Evolutionary conservation across 345 rosid species (phyloP).

Genomic region (Pugionium cornutum): DNA sequence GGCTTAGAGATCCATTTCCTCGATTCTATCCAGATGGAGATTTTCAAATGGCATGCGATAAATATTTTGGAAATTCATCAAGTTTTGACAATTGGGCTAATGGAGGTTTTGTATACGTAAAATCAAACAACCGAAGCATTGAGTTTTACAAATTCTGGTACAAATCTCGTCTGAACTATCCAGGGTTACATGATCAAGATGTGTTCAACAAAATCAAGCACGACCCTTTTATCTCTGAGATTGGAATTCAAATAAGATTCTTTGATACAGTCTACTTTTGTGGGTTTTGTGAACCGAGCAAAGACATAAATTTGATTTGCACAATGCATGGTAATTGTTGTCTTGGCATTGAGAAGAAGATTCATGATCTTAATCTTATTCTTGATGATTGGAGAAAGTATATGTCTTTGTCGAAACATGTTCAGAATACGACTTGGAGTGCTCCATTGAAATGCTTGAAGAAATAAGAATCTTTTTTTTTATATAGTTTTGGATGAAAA

Average conservation of each 20-base stretch:
- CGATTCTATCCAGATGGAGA: conserved; percentile 53
- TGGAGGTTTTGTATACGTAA: conserved; percentile 66
- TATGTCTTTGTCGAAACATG: conserved; percentile 24
- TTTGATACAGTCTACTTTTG: conserved; percentile 61
- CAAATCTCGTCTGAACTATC: conserved; percentile 44
- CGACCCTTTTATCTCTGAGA: conserved; percentile 32
- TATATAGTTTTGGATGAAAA: not conserved
- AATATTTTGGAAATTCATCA: conserved; percentile 42
- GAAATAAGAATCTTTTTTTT: not conserved
- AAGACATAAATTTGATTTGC: conserved; percentile 56
- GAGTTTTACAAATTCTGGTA: conserved; percentile 68
- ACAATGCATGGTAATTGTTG: conserved; percentile 92
- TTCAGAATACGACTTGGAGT: conserved; percentile 48
- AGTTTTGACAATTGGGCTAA: conserved; percentile 48
- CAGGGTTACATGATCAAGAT: conserved; percentile 68
- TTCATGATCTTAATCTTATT: conserved; percentile 53
- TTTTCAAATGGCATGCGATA: conserved; percentile 81
- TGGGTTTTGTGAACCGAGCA: conserved; percentile 65
- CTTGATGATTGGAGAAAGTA: conserved; percentile 65
- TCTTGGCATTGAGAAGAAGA: conserved; percentile 51
- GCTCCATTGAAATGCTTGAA: conserved; percentile 55
- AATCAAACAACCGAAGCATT: conserved; percentile 52
- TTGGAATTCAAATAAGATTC: conserved; percentile 54
- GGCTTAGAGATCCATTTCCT: conserved; percentile 74
- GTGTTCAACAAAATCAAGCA: conserved; percentile 64